A percentile compares a stretch with the other conserved stretches of the same genome.
phyloP scores from a whole-genome alignment of 2,329 filamentous ascomycete genomes.

The Podosphaera fusca region DNA sequence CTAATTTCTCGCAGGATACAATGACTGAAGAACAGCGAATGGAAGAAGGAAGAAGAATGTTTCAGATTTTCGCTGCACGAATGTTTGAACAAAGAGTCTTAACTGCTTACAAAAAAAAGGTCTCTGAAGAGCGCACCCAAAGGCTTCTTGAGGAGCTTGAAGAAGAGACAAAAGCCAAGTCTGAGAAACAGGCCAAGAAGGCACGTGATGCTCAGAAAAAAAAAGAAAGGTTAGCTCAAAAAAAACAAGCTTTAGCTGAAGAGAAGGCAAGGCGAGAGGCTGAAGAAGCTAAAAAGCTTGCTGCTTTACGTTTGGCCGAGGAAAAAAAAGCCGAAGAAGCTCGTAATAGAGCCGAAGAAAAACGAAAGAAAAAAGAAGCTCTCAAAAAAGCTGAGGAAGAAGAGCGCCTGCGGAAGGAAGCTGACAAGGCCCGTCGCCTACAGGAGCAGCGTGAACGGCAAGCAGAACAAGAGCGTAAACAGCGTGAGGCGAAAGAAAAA shows the following conservation, averaged over 20 bases:
- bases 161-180: slow-evolving; percentile 55
- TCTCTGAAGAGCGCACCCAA: slow-evolving; percentile 74
- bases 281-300: slow-evolving; percentile 73
- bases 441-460: slow-evolving; percentile 74
- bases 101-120: slow-evolving; percentile 92
- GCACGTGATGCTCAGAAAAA: slow-evolving; percentile 84
- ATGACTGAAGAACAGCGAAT: slow-evolving; percentile 98
- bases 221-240: slow-evolving; percentile 78
- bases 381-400: slow-evolving; percentile 82
- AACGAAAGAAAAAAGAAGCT: slow-evolving; percentile 72
- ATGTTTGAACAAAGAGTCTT: slow-evolving; percentile 98
- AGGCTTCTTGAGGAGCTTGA: slow-evolving; percentile 79
- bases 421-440: slow-evolving; percentile 54
- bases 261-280: slow-evolving; percentile 74
- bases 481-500: slow-evolving; percentile 52
- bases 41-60: slow-evolving; percentile 96
- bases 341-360: slow-evolving; percentile 64
- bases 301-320: slow-evolving; percentile 50
- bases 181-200: slow-evolving; percentile 74
- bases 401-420: slow-evolving; percentile 62
- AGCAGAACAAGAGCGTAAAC: slow-evolving; percentile 65
- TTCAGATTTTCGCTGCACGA: slow-evolving; percentile 93
- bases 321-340: slow-evolving; percentile 62
- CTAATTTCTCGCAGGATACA: slow-evolving; percentile 42
- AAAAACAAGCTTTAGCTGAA: slow-evolving; percentile 75